Evolutionary conservation across 257 asterid species (phyloP), one percentile per base, ranked within the genome.

Genomic region (Agastache rugosa): DNA sequence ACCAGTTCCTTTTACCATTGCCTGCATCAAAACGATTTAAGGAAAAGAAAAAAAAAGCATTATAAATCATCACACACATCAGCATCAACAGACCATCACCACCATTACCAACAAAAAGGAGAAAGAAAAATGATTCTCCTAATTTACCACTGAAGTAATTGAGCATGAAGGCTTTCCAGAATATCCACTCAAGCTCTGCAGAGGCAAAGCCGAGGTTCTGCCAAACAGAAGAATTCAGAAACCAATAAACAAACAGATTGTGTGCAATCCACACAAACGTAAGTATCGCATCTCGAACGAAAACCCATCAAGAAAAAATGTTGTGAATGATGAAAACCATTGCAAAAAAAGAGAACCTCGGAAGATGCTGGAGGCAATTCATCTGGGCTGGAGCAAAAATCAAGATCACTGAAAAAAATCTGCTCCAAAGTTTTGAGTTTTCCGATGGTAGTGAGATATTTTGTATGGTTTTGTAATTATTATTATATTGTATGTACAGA

Each of bases 351-450:
- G 29, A 6, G 55, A 59, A 93, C 98, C 98, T 89, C 4, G 89
- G 86, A 64, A 89, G 83, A 85, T 78, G 87, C 71, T 88, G 93
- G 76, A 93, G 96, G 87, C 89, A 91, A 79, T 88, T 87, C 97
- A 93, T 93, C 63, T 56, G 75, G 14, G 16, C 72, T 35, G 75
- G 56, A 39, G 68, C 27, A 48, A 16, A 63, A 59, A 56, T 47
- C 74, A 62, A 68, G 76, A 67, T 14, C 12, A 27, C 17, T 14
- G 41, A 64, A 34, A 41, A 54, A 44, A 50, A 11, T 7, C n/a
- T 19, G 63, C 29, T 34, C 1, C n/a, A 67, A 23, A 25, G 56
- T 8, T 8, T 77, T 11, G 14, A 37, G 50, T 8, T 54, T 58
- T 56, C 58, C 42, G 23, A 37, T 27, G 45, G 72, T 8, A 25